phyloP scores from a whole-genome alignment of 495 filamentous ascomycete genomes.

The Aspergillus nanangensis region DNA sequence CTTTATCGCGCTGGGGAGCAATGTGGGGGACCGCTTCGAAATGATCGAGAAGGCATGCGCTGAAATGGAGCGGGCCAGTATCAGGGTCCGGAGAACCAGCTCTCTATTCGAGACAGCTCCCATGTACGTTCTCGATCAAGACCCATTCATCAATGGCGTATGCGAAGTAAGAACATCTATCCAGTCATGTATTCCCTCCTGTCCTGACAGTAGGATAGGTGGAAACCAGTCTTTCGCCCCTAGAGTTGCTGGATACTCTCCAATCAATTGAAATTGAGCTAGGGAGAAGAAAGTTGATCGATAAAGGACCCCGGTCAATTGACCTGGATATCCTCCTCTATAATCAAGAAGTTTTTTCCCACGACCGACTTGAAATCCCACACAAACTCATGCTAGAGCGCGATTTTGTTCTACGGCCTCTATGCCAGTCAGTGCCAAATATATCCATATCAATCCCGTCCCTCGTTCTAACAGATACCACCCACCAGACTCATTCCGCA shows the following conservation, averaged over 20 bases:
- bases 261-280: conserved; percentile 77
- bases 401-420: conserved; percentile 86
- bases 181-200: not conserved
- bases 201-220: conserved; percentile 49
- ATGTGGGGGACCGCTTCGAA: conserved; percentile 78
- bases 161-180: conserved; percentile 89
- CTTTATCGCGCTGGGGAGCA: conserved; percentile 89
- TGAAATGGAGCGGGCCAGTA: conserved; percentile 64
- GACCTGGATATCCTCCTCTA: conserved; percentile 94
- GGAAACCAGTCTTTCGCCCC: conserved; percentile 70
- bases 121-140: conserved; percentile 93
- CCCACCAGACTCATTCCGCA: conserved; percentile 57
- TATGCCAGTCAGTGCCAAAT: conserved; percentile 64
- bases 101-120: conserved; percentile 89
- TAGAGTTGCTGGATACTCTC: conserved; percentile 70
- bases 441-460: not conserved
- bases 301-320: conserved; percentile 90
- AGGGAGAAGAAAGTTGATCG: conserved; percentile 77
- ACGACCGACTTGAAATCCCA: conserved; percentile 74
- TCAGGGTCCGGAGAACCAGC: conserved; percentile 76
- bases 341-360: conserved; percentile 58
- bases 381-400: conserved; percentile 84
- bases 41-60: conserved; percentile 80
- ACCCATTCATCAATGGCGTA: conserved; percentile 84
- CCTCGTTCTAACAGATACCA: conserved; percentile 8